Base-by-base conservation (phyloP, 768 basidiomycete genomes). In the Dioszegia hungarica region DNA sequence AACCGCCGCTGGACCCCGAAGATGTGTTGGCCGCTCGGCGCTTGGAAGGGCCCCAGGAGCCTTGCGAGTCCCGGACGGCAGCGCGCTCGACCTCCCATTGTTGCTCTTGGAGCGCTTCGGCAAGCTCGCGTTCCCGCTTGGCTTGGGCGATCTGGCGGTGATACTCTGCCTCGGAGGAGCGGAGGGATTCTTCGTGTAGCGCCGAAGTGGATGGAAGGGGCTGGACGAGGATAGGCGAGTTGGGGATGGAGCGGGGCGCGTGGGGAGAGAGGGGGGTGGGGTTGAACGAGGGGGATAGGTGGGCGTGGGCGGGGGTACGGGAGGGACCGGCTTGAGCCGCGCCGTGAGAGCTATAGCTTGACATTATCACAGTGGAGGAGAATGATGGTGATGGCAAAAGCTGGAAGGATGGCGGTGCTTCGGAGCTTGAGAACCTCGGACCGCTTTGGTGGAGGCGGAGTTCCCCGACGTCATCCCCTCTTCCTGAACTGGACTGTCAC, bases 41-140 rank as follows among this genome's bases (percentile, higher is more conserved):
- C 31, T 33, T 33, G 31, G 44, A 6, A 47, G n/a, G n/a, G n/a
- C 36, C 19, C 54, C 54, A 37, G 28, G 44, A 27, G 11, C 41
- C 45, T 25, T 31, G 39, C n/a, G 40, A n/a, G 11, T 48, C 31
- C 45, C 38, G 10, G 9, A 40, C 56, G 39, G 38, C 56, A 50
- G 41, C 46, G 0, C 68, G 50, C 37, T 74, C 61, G n/a, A 70
- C 49, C 15, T 56, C 54, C 44, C 61, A 68, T 55, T 68, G 38
- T 54, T 71, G 67, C 14, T 74, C 75, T 50, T 67, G 61, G 12
- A 74, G 45, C 11, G 73, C 73, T 52, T 76, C 75, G 14, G 67
- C 62, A 12, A 76, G 49, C 22, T 63, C 67, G 19, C 55, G 15
- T 44, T 74, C 69, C 12, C 66, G 51, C 19, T 68, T 15, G 1